Percentiles rank a stretch among this genome's conserved stretches.
Conservation (phyloP, 768 basidiomycete species). For the Paxillus involutus region DNA sequence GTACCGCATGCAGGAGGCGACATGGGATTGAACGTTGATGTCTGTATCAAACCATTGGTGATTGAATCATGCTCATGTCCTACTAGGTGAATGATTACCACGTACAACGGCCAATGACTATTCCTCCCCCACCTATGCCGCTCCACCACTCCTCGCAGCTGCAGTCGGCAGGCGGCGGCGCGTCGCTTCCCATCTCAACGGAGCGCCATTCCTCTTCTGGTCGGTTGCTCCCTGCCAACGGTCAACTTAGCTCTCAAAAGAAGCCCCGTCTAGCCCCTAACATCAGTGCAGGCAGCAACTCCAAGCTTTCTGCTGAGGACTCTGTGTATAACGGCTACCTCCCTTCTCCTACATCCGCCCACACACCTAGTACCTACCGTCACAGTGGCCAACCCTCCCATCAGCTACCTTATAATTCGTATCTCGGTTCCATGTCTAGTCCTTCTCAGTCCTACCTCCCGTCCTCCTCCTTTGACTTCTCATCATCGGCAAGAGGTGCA, state of each 20-base stretch:
- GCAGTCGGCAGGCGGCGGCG: conserved; percentile 13
- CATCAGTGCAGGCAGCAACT: conserved; percentile 17
- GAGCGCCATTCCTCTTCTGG: conserved; percentile 33
- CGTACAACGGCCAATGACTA: conserved; percentile 30
- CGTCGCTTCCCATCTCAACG: conserved; percentile 34
- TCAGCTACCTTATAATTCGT: conserved; percentile 22
- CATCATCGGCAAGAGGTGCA: conserved; percentile 27
- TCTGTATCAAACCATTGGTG: conserved; percentile 8
- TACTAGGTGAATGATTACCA: conserved; percentile 28
- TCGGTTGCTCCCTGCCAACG: conserved; percentile 29
- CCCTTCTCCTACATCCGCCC: conserved; percentile 29
- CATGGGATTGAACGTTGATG: conserved; percentile 23
- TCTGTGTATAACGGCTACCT: conserved; percentile 31
- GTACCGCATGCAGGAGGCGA: conserved; percentile 16
- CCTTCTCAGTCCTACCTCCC: conserved; percentile 24
- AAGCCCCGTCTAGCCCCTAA: conserved; percentile 29
- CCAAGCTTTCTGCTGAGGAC: conserved; percentile 28
- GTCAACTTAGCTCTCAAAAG: conserved; percentile 27
- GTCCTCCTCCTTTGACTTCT: conserved; percentile 28
- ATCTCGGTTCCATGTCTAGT: conserved; percentile 17
- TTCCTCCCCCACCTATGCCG: conserved; percentile 34
- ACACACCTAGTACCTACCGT: conserved; percentile 27
- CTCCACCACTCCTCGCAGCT: conserved; percentile 29
- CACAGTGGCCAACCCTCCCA: conserved; percentile 29
- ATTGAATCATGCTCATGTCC: conserved; percentile 1